Conservation (phyloP, 1,139 yeast genomes). For the Pichia sp. region DNA sequence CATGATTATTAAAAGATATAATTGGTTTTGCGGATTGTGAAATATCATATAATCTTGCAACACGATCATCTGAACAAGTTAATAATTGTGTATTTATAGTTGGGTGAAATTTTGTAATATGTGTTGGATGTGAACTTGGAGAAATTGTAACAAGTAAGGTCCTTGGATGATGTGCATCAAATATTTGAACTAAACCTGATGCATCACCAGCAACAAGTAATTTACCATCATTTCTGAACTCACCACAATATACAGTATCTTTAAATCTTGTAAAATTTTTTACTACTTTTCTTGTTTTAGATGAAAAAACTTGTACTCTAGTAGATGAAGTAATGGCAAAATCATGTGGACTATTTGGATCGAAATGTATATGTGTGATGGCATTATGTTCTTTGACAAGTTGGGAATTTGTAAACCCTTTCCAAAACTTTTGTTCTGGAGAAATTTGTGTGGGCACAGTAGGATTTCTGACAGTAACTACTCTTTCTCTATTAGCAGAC, state of each 20-base stretch:
- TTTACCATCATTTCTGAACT: conserved; percentile 76
- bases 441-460: conserved; percentile 79
- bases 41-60: conserved; percentile 82
- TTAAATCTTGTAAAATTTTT: conserved; percentile 88
- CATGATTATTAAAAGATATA: conserved; percentile 65
- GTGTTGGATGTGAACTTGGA: conserved; percentile 84
- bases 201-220: conserved; percentile 84
- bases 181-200: conserved; percentile 76
- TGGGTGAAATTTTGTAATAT: conserved; percentile 90
- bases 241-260: conserved; percentile 84
- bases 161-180: conserved; percentile 69
- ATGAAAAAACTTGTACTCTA: conserved; percentile 83
- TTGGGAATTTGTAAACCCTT: conserved; percentile 76
- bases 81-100: conserved; percentile 62
- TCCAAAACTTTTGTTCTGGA: conserved; percentile 93
- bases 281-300: conserved; percentile 84
- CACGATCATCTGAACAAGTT: conserved; percentile 88
- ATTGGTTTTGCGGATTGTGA: conserved; percentile 68
- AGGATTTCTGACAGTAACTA: conserved; percentile 66
- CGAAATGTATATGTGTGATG: conserved; percentile 80
- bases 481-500: conserved; percentile 74
- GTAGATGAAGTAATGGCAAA: conserved; percentile 92
- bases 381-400: conserved; percentile 91
- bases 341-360: conserved; percentile 81
- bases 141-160: conserved; percentile 70